Evolutionary conservation across 2,329 filamentous ascomycete species (phyloP), one percentile per base, ranked within the genome.

Genomic region (Davidsoniella eucalypti): DNA sequence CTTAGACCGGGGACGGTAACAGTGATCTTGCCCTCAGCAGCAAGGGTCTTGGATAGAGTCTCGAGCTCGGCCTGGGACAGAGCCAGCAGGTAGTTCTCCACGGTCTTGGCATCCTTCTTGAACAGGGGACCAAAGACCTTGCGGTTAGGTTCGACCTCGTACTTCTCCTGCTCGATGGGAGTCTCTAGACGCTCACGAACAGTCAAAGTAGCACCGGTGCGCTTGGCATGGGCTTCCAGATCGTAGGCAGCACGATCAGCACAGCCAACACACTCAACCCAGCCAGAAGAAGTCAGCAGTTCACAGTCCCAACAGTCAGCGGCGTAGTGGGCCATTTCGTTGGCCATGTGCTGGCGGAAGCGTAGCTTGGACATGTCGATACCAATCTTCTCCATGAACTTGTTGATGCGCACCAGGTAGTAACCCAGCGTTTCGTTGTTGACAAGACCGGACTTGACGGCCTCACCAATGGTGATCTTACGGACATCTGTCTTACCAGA

Each of bases 371-470:
- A 75, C 63, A 78, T 72, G 63, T 96, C 90, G 44, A 94, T 74
- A 61, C 92, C 92, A 58, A 98, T 82, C 67, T 82, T 87, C 61
- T 83, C 66, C 57, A 96, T 74, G 75, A 96, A 98, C 39, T 86
- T 76, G 62, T 92, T 82, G 60, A 98, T 95, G 51, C 92, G 81
- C 42, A 87, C 92, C 45, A 98, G 70, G 73, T 98, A 98, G 71
- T 98, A 98, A 55, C 92, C 92, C 42, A 98, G 76, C 0, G 92
- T 98, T 73, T 98, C 88, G 65, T 96, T 98, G 65, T 98, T 88
- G 14, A 98, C 86, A 25, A 92, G 73, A 47, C 82, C 80, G 46
- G 78, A 75, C 61, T 80, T 74, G 53, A 98, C 90, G 33, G 92
- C 92, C 61, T 94, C 73, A 57, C 88, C 87, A 59, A 96, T 85